Percentiles rank a stretch among this genome's conserved stretches.
Conservation (phyloP, 257 asterid species). For the Ilex aquifolium region DNA sequence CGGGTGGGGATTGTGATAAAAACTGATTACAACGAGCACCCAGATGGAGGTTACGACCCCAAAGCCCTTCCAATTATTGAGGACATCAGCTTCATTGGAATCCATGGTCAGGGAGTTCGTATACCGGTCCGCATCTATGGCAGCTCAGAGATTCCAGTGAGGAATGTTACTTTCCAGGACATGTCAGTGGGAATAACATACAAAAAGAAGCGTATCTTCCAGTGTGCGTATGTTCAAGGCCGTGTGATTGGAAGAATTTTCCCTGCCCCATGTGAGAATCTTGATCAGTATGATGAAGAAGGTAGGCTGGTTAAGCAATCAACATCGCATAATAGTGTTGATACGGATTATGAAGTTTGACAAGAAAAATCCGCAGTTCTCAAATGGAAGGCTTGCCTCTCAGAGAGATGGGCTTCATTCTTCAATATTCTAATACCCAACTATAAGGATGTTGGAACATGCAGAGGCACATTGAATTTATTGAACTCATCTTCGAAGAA, state of each 20-base stretch:
- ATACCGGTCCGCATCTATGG: conserved; percentile 88
- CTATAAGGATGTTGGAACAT: too few species aligned
- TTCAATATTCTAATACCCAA: too few species aligned
- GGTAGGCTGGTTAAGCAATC: conserved; percentile 52
- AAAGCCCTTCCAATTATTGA: conserved; percentile 67
- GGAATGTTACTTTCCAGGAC: conserved; percentile 58
- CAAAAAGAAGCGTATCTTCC: conserved; percentile 85
- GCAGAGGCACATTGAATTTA: too few species aligned
- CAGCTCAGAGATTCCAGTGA: conserved; percentile 66
- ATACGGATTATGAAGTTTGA: conserved; percentile 36
- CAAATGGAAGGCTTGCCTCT: too few species aligned
- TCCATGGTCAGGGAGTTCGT: conserved; percentile 76
- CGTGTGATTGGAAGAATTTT: conserved; percentile 72
- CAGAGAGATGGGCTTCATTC: too few species aligned
- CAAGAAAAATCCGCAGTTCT: background rate
- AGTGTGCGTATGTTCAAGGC: conserved; percentile 79
- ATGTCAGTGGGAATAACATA: conserved; percentile 78
- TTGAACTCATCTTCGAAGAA: too few species aligned
- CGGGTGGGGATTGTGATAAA: conserved; percentile 86
- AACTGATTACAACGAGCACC: conserved; percentile 88
- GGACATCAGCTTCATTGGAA: conserved; percentile 59
- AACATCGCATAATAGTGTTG: conserved; percentile 22
- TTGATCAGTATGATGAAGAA: conserved; percentile 60
- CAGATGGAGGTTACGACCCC: conserved; percentile 69
- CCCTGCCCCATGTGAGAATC: conserved; percentile 80